phyloP scores from a whole-genome alignment of 805 yeast species.

The Scheffersomyces stipitis region DNA sequence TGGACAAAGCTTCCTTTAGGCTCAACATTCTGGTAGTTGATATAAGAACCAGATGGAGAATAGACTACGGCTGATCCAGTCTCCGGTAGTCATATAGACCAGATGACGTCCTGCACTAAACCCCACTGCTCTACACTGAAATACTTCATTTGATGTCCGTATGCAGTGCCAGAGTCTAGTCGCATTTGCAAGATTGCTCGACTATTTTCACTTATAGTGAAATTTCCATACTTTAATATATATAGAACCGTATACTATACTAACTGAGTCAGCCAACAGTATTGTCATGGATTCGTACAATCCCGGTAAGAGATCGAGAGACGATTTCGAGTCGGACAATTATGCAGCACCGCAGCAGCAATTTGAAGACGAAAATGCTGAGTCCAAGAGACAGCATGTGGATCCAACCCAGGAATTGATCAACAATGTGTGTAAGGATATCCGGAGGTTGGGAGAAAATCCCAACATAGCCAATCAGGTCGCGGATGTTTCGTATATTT shows the following conservation, averaged over 20 bases:
- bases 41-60: too few species aligned
- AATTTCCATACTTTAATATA: neutral
- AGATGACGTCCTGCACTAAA: too few species aligned
- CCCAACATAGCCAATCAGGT: constrained; percentile 38
- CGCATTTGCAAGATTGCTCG: neutral
- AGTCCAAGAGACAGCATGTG: constrained; percentile 36
- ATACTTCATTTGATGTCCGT: too few species aligned
- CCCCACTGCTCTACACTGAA: too few species aligned
- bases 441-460: constrained; percentile 44
- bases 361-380: constrained; percentile 27
- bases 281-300: constrained; percentile 11
- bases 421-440: constrained; percentile 45
- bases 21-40: too few species aligned
- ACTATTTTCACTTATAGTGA: neutral
- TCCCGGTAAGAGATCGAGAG: constrained; percentile 28
- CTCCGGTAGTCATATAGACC: too few species aligned
- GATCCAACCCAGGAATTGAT: constrained; percentile 43
- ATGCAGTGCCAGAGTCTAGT: neutral
- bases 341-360: constrained; percentile 10
- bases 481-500: constrained; percentile 61
- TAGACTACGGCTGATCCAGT: too few species aligned
- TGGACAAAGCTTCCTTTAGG: too few species aligned
- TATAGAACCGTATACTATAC: too few species aligned
- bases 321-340: constrained; percentile 21
- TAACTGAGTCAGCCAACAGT: too few species aligned